A percentile compares a stretch with the other conserved stretches of the same genome.
Conservation (phyloP, 768 basidiomycete genomes). For the Tylopilus rubrobrunneus region DNA sequence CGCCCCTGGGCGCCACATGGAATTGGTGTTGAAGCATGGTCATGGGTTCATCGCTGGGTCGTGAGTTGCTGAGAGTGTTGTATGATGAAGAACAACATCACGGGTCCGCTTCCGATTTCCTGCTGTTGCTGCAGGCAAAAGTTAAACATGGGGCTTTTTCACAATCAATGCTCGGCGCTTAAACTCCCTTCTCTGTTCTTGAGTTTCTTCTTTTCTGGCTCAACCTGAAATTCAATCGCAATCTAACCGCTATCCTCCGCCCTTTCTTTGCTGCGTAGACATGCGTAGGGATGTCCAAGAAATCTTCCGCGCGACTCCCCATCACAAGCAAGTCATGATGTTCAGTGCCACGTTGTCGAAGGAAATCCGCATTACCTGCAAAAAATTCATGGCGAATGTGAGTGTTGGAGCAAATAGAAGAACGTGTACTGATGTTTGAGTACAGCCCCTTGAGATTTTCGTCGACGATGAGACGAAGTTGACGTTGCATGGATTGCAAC, state of each 20-base stretch:
- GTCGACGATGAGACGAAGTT: slow-evolving; percentile 99
- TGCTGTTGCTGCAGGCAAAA: slow-evolving; percentile 28
- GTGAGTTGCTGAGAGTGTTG: slow-evolving; percentile 36
- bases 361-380: slow-evolving; percentile 96
- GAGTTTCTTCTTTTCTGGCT: slow-evolving; percentile 51
- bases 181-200: slow-evolving; percentile 26
- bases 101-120: slow-evolving; percentile 32
- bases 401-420: slow-evolving; percentile 29
- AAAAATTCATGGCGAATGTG: slow-evolving; percentile 99
- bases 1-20: slow-evolving; percentile 35
- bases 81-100: slow-evolving; percentile 36
- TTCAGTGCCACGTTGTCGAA: slow-evolving; percentile 98
- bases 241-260: slow-evolving; percentile 61
- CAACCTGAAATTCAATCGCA: slow-evolving; percentile 46
- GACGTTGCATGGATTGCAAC: slow-evolving; percentile 96
- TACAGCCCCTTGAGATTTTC: slow-evolving; percentile 96
- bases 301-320: slow-evolving; percentile 97
- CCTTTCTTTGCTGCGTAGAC: slow-evolving; percentile 64
- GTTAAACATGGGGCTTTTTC: slow-evolving; percentile 8
- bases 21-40: slow-evolving; percentile 38
- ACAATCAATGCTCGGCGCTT: slow-evolving; percentile 13
- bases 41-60: slow-evolving; percentile 32
- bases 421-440: not conserved
- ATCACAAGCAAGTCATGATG: slow-evolving; percentile 99
- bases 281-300: slow-evolving; percentile 99